These are phyloP conservation scores for Alternaria sp. DNA, from an alignment of 2,329 filamentous ascomycete genomes.

Conservation along the genomic window DNA sequence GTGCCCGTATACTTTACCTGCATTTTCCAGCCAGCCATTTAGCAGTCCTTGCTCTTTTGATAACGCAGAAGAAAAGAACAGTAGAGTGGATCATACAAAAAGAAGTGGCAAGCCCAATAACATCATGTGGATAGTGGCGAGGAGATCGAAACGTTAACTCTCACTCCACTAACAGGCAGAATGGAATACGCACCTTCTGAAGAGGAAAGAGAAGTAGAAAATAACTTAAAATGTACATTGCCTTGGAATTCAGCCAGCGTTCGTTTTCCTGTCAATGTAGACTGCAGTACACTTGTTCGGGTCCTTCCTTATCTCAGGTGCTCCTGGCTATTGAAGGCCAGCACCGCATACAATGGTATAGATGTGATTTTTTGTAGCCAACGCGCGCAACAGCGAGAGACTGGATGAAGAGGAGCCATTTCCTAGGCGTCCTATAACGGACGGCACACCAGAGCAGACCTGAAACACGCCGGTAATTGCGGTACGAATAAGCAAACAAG, in stretches of 20 bases:
- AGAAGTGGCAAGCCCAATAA: background rate
- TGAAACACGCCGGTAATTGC: conserved; percentile 14
- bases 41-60: background rate
- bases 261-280: no score
- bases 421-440: background rate
- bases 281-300: no score
- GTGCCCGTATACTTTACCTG: background rate
- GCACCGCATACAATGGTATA: no score
- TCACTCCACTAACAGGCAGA: no score
- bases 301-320: no score
- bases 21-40: background rate
- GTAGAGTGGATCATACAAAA: background rate
- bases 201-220: no score
- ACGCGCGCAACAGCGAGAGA: background rate
- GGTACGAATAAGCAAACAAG: conserved; percentile 1
- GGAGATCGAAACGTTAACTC: no score
- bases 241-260: no score
- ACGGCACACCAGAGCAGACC: conserved; percentile 1
- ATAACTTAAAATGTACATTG: no score
- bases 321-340: no score
- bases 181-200: no score
- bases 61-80: background rate
- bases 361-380: background rate
- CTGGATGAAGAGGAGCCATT: background rate
- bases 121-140: no score